These are phyloP conservation scores for Serendipita vermifera DNA, from an alignment of 768 basidiomycete species.

Conservation along the genomic window DNA sequence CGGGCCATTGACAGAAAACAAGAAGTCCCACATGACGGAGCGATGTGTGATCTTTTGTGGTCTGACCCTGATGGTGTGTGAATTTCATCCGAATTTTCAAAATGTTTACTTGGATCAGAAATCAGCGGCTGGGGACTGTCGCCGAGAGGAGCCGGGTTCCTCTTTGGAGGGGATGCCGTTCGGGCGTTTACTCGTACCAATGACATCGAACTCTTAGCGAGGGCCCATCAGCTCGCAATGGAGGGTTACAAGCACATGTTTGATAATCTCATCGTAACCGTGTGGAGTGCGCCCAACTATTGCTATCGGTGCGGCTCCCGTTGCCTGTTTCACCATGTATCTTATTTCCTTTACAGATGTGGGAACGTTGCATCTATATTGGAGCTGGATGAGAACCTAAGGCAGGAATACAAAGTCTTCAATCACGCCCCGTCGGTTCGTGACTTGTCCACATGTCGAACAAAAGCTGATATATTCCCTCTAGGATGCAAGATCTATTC, in stretches of 20 bases:
- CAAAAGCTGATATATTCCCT: not conserved
- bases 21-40: constrained; percentile 95
- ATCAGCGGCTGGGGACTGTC: constrained; percentile 68
- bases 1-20: constrained; percentile 90
- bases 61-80: constrained; percentile 91
- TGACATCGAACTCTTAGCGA: constrained; percentile 71
- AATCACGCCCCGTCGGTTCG: constrained; percentile 74
- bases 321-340: not conserved
- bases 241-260: constrained; percentile 97
- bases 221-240: constrained; percentile 94
- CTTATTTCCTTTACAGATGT: constrained; percentile 41
- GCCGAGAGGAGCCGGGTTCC: constrained; percentile 90
- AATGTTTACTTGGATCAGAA: not conserved
- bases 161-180: constrained; percentile 80
- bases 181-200: constrained; percentile 88
- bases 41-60: constrained; percentile 99
- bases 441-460: constrained; percentile 13
- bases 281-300: constrained; percentile 88
- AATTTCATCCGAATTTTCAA: constrained; percentile 26
- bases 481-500: constrained; percentile 70
- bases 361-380: constrained; percentile 94
- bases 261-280: constrained; percentile 81
- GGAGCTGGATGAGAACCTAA: constrained; percentile 83
- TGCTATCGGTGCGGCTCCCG: constrained; percentile 62
- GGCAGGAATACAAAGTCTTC: constrained; percentile 94